A percentile compares a stretch with the other conserved stretches of the same genome.
Evolutionary conservation across 768 basidiomycete species (phyloP).

Genomic region (Dentipellis sp.): DNA sequence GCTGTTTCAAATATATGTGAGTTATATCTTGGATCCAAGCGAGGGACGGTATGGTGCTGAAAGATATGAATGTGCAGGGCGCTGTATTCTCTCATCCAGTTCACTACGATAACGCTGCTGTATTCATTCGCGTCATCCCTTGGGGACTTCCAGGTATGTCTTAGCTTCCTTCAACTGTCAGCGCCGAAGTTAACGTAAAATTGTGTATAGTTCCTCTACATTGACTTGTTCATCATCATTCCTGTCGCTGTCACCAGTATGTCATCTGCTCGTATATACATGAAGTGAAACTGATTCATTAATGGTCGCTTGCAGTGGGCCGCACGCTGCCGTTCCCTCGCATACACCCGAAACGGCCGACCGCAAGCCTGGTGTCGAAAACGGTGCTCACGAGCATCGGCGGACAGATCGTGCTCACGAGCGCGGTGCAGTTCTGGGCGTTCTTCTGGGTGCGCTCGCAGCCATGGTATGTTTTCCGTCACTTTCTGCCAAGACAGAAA

Average conservation of each 20-base stretch:
- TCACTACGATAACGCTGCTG: conserved; percentile 91
- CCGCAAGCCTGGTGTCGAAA: conserved; percentile 91
- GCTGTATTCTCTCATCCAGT: conserved; percentile 95
- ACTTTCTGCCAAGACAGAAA: not conserved
- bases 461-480: conserved; percentile 51
- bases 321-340: conserved; percentile 83
- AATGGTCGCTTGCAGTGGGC: conserved; percentile 57
- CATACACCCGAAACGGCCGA: conserved; percentile 85
- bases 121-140: conserved; percentile 96
- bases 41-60: conserved; percentile 5
- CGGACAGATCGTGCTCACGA: conserved; percentile 85
- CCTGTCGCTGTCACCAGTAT: conserved; percentile 93
- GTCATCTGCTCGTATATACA: conserved; percentile 20
- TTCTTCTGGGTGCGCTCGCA: conserved; percentile 86
- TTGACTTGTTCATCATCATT: conserved; percentile 96
- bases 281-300: conserved; percentile 5
- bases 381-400: conserved; percentile 90
- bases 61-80: conserved; percentile 52
- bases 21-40: conserved; percentile 21
- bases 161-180: not conserved
- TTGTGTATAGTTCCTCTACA: conserved; percentile 81
- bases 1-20: conserved; percentile 99
- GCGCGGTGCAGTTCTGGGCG: conserved; percentile 73
- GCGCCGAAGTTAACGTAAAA: conserved; percentile 34
- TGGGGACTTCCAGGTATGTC: conserved; percentile 86